Evolutionary conservation across 345 rosid genomes (phyloP), one percentile per base, ranked within the genome.

Genomic region (Turritis glabra): DNA sequence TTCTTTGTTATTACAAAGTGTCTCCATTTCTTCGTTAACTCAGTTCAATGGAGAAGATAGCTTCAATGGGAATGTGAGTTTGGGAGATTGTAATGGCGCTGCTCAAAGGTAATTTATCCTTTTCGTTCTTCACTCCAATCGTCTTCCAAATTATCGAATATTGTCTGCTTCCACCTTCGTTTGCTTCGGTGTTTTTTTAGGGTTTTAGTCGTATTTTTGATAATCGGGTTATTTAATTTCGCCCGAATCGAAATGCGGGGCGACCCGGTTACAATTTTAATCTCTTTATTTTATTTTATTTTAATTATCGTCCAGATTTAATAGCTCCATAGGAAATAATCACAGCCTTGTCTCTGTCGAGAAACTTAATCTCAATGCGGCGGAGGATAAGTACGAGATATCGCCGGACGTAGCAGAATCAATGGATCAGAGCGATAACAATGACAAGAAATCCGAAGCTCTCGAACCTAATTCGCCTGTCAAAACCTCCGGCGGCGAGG

Each of bases 11-110:
- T 77, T 7, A 48, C 51, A 62, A 70, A 27, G 7, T 43, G 15
- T 32, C 61, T 75, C 23, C 26, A 21, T 62, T 62, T 76, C 60
- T 40, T 61, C 10, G 5, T 21, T 32, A 61, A 58, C 67, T 64
- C 83, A 93, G 91, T 80, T 82, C 33, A 79, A 76, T 44, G 79
- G 77, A 56, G 91, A 84, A 13, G 92, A 84, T 67, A 84, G 85
- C 82, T 77, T 81, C 51, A 80, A 77, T 44, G 88, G 79, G 77
- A 89, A 88, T 79, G 87, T 75, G 38, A 90, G 91, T 84, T 82
- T 89, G 75, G 87, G 81, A 48, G 85, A 89, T 78, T 89, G 87
- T 48, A 50, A 77, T 50, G 91, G 89, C 69, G 83, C 81, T 69
- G 64, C 80, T 10, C 81, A 82, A 70, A 89, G 97, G 97, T 91